Percentiles rank a stretch among this genome's conserved stretches.
phyloP scores from a whole-genome alignment of 169 alveolate genomes.

The Plasmodium coatneyi region DNA sequence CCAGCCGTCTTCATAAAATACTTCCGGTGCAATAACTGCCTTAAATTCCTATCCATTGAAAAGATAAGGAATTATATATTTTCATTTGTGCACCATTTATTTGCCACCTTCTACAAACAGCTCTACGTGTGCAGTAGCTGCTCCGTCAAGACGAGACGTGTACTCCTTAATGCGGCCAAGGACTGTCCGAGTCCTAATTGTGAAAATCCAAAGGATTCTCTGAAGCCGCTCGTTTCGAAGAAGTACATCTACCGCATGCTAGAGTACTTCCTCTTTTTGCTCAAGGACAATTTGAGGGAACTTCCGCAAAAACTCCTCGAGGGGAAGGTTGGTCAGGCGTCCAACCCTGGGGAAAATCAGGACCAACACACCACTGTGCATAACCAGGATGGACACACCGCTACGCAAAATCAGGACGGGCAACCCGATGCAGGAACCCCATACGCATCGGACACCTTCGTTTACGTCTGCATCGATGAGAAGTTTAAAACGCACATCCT shows the following conservation, averaged over 20 bases:
- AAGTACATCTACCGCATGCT: slow-evolving; percentile 31
- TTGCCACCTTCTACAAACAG: slow-evolving; percentile 58
- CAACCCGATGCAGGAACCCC: background rate
- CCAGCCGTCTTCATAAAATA: slow-evolving; percentile 67
- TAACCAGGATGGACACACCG: background rate
- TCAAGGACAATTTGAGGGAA: slow-evolving; percentile 20
- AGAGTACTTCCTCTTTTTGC: slow-evolving; percentile 35
- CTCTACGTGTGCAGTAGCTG: slow-evolving; percentile 47
- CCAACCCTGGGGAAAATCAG: background rate
- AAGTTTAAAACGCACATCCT: slow-evolving; percentile 23
- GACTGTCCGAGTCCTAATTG: slow-evolving; percentile 79
- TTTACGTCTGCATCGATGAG: slow-evolving; percentile 12
- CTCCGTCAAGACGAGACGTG: slow-evolving; percentile 74
- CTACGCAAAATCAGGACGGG: background rate
- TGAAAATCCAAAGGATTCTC: slow-evolving; percentile 31
- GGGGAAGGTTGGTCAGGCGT: background rate
- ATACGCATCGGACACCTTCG: slow-evolving; percentile 33
- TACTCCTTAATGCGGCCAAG: slow-evolving; percentile 53
- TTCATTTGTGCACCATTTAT: slow-evolving; percentile 37
- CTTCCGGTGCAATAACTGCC: slow-evolving; percentile 60
- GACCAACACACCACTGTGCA: background rate
- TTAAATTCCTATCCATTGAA: slow-evolving; percentile 18
- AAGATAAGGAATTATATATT: slow-evolving; percentile 59
- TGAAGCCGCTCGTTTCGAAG: slow-evolving; percentile 52
- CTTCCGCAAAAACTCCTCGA: background rate